A percentile compares a stretch with the other conserved stretches of the same genome.
Conservation (phyloP, 192 early-diverging fungal species). For the Entrophospora sp. region DNA sequence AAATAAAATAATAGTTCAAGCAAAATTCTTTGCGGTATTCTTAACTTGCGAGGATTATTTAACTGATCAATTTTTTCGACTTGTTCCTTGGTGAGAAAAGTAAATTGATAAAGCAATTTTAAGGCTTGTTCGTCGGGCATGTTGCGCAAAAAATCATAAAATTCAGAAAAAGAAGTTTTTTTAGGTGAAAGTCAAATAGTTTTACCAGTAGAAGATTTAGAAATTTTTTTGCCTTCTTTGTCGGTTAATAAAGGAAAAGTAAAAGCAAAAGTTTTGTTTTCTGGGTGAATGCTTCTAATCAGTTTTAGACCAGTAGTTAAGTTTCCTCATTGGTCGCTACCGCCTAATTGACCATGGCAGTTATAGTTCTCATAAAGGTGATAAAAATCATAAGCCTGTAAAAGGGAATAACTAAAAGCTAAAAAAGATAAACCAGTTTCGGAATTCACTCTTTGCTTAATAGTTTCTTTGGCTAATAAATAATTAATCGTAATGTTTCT, state of each 20-base stretch:
- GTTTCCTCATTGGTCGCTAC: constrained; percentile 9
- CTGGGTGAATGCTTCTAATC: background rate
- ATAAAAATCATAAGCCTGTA: constrained; percentile 15
- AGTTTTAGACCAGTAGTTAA: constrained; percentile 11
- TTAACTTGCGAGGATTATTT: too few species aligned
- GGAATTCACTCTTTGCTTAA: background rate
- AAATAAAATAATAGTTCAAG: too few species aligned
- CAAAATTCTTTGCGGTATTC: too few species aligned
- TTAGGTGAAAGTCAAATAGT: background rate
- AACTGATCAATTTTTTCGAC: background rate
- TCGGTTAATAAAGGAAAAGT: constrained; percentile 5
- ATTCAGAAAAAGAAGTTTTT: background rate
- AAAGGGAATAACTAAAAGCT: constrained; percentile 5
- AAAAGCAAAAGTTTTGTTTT: constrained; percentile 12
- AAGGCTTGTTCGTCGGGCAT: constrained; percentile 7
- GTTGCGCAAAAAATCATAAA: constrained; percentile 12
- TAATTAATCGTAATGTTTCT: background rate
- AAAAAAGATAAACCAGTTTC: background rate
- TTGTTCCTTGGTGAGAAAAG: background rate
- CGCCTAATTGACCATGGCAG: constrained; percentile 1
- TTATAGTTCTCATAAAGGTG: background rate
- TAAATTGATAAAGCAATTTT: constrained; percentile 3
- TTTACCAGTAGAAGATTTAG: background rate
- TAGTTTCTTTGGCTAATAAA: background rate
- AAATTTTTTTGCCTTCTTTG: constrained; percentile 5